Base-by-base conservation (phyloP, 345 rosid genomes). In the Theobroma cacao region DNA sequence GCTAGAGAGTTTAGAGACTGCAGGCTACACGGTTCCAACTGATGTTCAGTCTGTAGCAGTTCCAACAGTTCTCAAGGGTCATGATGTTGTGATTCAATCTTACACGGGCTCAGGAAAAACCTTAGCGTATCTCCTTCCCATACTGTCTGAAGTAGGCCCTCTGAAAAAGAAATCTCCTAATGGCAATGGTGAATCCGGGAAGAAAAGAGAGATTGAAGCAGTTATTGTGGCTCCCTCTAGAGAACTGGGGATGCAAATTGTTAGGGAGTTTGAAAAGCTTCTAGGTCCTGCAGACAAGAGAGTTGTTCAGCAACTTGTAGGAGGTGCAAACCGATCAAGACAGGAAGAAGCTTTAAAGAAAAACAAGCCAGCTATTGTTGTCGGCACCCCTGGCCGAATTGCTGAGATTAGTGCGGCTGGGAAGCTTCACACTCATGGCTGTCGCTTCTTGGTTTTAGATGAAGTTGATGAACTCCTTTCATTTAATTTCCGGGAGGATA, bases 291-390 rank as follows among this genome's bases (percentile, higher is more conserved):
- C 77, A 6, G 89, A 92, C 79, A 92, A 87, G 90, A 93, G 81
- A 86, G 87, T 72, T 59, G 98, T 96, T 86, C 97, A 92, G 83
- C 99, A 96, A 79, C 92, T 94, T 80, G 98, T 96, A 10, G 99
- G 98, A 67, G 99, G 99, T 79, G 99, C 98, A 1, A 95, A 95
- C 81, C 89, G 92, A 75, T 87, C 91, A 80, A 88, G 99, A 85
- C 99, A 96, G 88, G 98, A 96, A 86, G 99, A 96, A 82, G 97
- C 94, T 24, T 92, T 96, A 14, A 94, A 89, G 91, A 96, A 96
- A 84, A 94, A 94, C 73, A 94, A 96, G 75, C 99, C 97, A 0
- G 85, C 88, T 24, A 96, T 96, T 74, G 90, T 96, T 69, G 97
- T 94, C 13, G 99, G 97, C 68, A 94, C 97, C 22, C 99, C 99